These are phyloP conservation scores for Xerocomus brunneocitrinus DNA, from an alignment of 768 basidiomycete species.

Conservation along the genomic window DNA sequence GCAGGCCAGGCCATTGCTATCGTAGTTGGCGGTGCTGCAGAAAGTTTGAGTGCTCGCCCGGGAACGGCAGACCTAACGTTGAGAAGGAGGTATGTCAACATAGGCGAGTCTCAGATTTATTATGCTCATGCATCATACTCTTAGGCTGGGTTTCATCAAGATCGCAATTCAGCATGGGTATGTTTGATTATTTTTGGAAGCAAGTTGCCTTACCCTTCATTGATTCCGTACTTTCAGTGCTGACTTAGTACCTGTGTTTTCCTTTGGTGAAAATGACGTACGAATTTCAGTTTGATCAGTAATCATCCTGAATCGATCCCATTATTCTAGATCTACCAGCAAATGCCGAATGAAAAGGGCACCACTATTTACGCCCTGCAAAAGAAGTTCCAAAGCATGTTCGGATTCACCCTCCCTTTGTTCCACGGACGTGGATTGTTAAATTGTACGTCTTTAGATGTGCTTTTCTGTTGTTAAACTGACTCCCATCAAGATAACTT, in stretches of 20 bases:
- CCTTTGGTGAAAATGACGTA: slow-evolving; percentile 98
- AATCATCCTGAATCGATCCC: neutral
- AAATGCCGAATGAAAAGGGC: slow-evolving; percentile 94
- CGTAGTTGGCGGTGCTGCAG: slow-evolving; percentile 94
- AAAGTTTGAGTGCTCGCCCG: slow-evolving; percentile 89
- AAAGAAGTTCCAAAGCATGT: slow-evolving; percentile 84
- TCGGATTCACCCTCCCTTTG: slow-evolving; percentile 95
- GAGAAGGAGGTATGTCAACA: slow-evolving; percentile 49
- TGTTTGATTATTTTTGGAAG: slow-evolving; percentile 12
- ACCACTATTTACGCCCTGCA: slow-evolving; percentile 84
- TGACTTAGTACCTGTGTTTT: slow-evolving; percentile 95
- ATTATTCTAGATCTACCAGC: slow-evolving; percentile 76
- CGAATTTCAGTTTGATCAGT: slow-evolving; percentile 23
- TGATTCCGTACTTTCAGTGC: slow-evolving; percentile 48
- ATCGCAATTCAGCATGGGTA: slow-evolving; percentile 86
- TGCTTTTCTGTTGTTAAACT: neutral
- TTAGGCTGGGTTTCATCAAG: slow-evolving; percentile 91
- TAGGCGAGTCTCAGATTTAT: neutral
- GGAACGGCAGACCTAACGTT: slow-evolving; percentile 93
- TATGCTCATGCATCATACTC: neutral
- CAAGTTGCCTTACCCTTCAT: neutral
- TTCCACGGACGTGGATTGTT: slow-evolving; percentile 94
- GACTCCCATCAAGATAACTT: slow-evolving; percentile 64
- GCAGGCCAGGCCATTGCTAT: slow-evolving; percentile 79
- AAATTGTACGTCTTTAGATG: slow-evolving; percentile 63